phyloP scores from a whole-genome alignment of 2,329 filamentous ascomycete genomes.

The Stromatinia cepivora region DNA sequence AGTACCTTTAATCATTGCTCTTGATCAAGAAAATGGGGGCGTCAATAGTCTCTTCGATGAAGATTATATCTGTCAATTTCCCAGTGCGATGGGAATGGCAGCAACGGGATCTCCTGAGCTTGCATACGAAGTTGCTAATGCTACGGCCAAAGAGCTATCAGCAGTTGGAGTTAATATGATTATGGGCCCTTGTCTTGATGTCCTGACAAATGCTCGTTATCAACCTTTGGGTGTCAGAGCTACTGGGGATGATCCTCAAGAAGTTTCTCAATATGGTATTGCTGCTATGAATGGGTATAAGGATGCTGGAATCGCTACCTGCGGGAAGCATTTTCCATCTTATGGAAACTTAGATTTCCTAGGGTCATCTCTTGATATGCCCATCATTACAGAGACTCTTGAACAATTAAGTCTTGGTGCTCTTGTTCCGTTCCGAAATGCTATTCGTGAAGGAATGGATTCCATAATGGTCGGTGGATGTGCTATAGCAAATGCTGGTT shows the following conservation, averaged over 20 bases:
- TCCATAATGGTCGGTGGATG: conserved; percentile 96
- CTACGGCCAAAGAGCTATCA: conserved; percentile 87
- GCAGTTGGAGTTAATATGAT: conserved; percentile 96
- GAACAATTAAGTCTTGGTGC: conserved; percentile 92
- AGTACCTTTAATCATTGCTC: conserved; percentile 81
- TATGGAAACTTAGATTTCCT: conserved; percentile 95
- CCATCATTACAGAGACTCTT: conserved; percentile 91
- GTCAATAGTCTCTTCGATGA: conserved; percentile 97
- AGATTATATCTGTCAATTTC: conserved; percentile 93
- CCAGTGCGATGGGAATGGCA: conserved; percentile 95
- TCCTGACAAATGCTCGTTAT: conserved; percentile 87
- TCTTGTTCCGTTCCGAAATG: conserved; percentile 86
- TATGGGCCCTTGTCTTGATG: conserved; percentile 88
- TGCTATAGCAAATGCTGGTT: conserved; percentile 71
- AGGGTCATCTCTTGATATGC: conserved; percentile 86
- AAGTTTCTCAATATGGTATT: conserved; percentile 89
- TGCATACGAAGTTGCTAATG: conserved; percentile 86
- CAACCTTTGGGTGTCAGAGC: conserved; percentile 89
- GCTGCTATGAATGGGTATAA: conserved; percentile 91
- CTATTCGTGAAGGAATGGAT: conserved; percentile 82
- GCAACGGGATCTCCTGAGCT: conserved; percentile 83
- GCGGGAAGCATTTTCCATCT: conserved; percentile 95
- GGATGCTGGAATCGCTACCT: conserved; percentile 83
- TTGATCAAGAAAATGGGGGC: conserved; percentile 97
- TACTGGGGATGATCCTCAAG: conserved; percentile 88